Base-by-base conservation (phyloP, 805 yeast species). In the Hanseniaspora nectarophila region DNA sequence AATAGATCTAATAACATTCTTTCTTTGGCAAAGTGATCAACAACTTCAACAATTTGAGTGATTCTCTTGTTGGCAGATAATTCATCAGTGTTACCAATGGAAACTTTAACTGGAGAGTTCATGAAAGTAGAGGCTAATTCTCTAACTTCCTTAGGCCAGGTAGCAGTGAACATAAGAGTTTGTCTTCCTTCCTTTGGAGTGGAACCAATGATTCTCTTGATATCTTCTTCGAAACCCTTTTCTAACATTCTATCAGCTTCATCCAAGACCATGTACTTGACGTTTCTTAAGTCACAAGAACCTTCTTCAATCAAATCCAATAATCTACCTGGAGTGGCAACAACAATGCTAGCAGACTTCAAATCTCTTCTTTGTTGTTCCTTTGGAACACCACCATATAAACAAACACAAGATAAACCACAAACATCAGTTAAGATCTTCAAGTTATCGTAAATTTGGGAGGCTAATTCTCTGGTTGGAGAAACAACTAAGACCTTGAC, bases 171-270 rank as follows among this genome's bases (percentile, higher is more conserved):
- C 97, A 92, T 92, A 57, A 92, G 74, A 0, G 98, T 92, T 69
- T 90, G 97, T 70, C 97, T 74, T 24, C 67, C 64, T 3, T 62
- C 49, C 31, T 68, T 62, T 23, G 76, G 71, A 15, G 86, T 74
- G 54, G 73, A 70, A 43, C 82, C 76, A 63, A 92, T 79, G 58
- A 92, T 87, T 57, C 75, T 73, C 65, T 85, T 87, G 63, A 92
- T 90, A 68, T 90, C 98, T 65, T 90, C 94, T 70, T 94, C 97
- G 62, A 92, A 92, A 34, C 99, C 99, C 68, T 85, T 92, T 67
- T 92, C 98, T 55, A 92, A 76, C 97, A 92, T 90, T 71, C 99
- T 79, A 67, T 92, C 99, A 35, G 98, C 99, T 72, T 92, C 99
- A 67, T 92, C 99, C 44, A 92, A 73, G 23, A 92, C 92, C 58